Percentiles rank a stretch among this genome's conserved stretches.
Conservation (phyloP, 2,329 filamentous ascomycete species). For the Penicillium nordicum region DNA sequence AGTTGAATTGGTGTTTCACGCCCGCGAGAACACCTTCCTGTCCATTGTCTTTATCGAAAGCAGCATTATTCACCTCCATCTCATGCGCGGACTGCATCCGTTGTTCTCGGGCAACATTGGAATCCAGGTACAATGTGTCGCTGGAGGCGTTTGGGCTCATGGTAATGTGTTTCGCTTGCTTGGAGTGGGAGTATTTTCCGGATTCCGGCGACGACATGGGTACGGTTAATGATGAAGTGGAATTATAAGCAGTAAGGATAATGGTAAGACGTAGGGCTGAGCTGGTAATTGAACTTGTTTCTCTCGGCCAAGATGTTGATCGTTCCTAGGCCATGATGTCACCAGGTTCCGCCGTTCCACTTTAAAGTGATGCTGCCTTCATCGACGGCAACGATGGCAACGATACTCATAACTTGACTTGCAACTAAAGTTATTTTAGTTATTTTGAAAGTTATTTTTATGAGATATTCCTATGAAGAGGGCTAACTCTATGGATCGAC, state of each 20-base stretch:
- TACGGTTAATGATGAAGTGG: background rate
- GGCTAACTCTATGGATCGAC: too few relatives aligned
- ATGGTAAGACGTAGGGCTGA: constrained; percentile 16
- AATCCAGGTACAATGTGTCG: constrained; percentile 2
- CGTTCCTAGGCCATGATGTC: constrained; percentile 18
- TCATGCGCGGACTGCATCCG: background rate
- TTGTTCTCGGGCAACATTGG: constrained; percentile 1
- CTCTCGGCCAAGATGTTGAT: constrained; percentile 1
- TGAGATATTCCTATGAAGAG: background rate
- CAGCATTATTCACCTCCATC: background rate
- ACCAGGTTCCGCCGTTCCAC: constrained; percentile 7
- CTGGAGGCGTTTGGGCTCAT: constrained; percentile 5
- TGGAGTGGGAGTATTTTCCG: background rate
- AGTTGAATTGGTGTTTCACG: constrained; percentile 11
- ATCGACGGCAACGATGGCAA: background rate
- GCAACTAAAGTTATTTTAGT: too few relatives aligned
- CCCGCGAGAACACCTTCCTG: constrained; percentile 1
- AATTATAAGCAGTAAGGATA: background rate
- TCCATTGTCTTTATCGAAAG: background rate
- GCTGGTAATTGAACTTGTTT: constrained; percentile 13
- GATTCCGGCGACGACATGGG: background rate
- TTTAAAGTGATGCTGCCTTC: background rate
- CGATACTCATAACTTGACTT: too few relatives aligned
- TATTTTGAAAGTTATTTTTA: background rate
- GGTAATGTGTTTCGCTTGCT: background rate